Conservation (phyloP, 208 protist species). For the Trypanosoma vivax region DNA sequence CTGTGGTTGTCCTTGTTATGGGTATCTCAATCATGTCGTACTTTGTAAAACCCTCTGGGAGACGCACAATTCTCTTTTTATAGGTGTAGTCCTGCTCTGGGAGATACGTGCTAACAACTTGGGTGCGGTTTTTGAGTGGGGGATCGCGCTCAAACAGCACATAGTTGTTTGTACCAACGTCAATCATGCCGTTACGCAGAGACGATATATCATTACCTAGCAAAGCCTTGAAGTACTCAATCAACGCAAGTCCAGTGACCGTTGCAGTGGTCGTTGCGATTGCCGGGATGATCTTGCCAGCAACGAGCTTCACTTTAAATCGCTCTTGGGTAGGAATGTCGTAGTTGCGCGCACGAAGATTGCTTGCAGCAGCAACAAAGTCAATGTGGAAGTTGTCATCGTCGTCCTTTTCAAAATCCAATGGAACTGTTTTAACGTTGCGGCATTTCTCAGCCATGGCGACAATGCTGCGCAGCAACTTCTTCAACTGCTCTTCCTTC, state of each 20-base stretch:
- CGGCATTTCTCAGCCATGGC: conserved; percentile 37
- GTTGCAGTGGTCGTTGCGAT: conserved; percentile 99
- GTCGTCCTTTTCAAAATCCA: conserved; percentile 96
- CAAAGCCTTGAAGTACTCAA: conserved; percentile 98
- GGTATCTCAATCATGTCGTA: conserved; percentile 74
- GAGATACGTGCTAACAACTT: conserved; percentile 65
- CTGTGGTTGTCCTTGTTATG: conserved; percentile 57
- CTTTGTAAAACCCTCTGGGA: conserved; percentile 84
- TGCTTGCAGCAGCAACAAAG: conserved; percentile 91
- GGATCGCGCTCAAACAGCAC: conserved; percentile 82
- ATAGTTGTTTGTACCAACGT: conserved; percentile 87
- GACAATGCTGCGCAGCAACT: conserved; percentile 34
- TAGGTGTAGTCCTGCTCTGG: conserved; percentile 87
- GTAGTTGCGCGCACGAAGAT: conserved; percentile 92
- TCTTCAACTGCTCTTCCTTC: conserved; percentile 42
- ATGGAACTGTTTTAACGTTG: conserved; percentile 33
- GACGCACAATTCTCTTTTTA: conserved; percentile 71
- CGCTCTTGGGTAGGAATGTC: conserved; percentile 83
- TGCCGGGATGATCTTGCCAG: conserved; percentile 99
- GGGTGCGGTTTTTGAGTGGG: conserved; percentile 63
- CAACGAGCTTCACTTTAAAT: conserved; percentile 90
- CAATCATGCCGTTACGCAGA: conserved; percentile 84
- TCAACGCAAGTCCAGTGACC: conserved; percentile 95
- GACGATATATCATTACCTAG: conserved; percentile 61
- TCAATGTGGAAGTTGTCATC: conserved; percentile 95